Conservation (phyloP, 2,329 filamentous ascomycete species). For the Ceratocystis papillata region DNA sequence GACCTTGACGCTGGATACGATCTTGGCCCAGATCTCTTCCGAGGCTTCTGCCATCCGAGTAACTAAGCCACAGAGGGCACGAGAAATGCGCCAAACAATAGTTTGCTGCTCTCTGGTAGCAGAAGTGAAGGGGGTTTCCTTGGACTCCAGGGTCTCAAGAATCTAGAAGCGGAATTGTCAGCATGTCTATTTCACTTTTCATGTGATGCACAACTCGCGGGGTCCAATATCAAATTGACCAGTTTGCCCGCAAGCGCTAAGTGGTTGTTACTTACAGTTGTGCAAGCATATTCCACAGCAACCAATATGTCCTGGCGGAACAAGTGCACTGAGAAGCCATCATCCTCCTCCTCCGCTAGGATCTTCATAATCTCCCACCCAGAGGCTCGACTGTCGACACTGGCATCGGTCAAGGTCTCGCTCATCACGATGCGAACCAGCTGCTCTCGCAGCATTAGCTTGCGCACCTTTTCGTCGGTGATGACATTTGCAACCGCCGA, state of each 20-base stretch:
- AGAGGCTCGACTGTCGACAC: slow-evolving; percentile 51
- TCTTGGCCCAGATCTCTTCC: slow-evolving; percentile 48
- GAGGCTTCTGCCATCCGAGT: slow-evolving; percentile 47
- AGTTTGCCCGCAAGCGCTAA: not conserved
- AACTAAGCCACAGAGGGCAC: slow-evolving; percentile 44
- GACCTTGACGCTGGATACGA: slow-evolving; percentile 41
- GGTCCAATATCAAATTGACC: slow-evolving; percentile 18
- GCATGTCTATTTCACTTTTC: not conserved
- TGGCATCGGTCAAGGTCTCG: slow-evolving; percentile 53
- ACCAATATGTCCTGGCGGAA: slow-evolving; percentile 52
- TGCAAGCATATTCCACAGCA: slow-evolving; percentile 47
- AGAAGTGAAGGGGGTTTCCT: slow-evolving; percentile 37
- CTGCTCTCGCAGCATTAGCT: slow-evolving; percentile 55
- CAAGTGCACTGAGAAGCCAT: slow-evolving; percentile 56
- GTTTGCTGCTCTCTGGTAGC: slow-evolving; percentile 44
- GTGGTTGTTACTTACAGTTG: slow-evolving; percentile 35
- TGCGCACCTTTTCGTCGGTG: slow-evolving; percentile 50
- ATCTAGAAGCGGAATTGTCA: slow-evolving; percentile 31
- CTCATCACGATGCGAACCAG: slow-evolving; percentile 52
- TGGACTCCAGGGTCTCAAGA: slow-evolving; percentile 35
- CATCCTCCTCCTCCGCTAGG: slow-evolving; percentile 52
- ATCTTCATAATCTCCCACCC: slow-evolving; percentile 58
- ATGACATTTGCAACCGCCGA: slow-evolving; percentile 51
- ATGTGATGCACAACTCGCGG: not conserved
- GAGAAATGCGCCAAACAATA: slow-evolving; percentile 44